Evolutionary conservation across 306 rosid genomes (phyloP), one percentile per base, ranked within the genome.

Genomic region (Castanea mollissima): DNA sequence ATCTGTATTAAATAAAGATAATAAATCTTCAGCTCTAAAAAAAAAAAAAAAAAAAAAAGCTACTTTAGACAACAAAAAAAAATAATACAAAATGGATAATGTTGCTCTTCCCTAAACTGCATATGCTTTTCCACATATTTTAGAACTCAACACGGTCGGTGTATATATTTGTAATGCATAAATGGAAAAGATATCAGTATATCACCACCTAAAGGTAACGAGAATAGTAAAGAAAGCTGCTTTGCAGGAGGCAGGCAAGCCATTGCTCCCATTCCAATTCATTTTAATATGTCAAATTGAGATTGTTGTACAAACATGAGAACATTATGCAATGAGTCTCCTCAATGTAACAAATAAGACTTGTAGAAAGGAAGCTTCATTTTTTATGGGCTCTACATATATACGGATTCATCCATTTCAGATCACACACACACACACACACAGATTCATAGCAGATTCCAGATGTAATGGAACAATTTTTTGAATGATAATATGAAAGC

Each of bases 1-100:
- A 95, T 95, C 99, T 95, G 97, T 76, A 78, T 71, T 74, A 58
- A 73, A 59, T 31, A 80, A n/a, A 65, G 16, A 71, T 4, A 70
- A 31, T 57, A 15, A 62, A 11, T 16, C 62, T 58, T 83, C 10
- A 78, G 80, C 84, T 74, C 78, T 27, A 64, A 77, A 67, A 9
- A 54, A 67, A 19, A 12, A 46, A 10, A 49, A 10, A 20, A 59
- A 5, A 3, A 1, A 38, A 38, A 38, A 10, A 49, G 31, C 62
- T 46, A 15, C 32, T 60, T 18, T 35, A 29, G 18, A 78, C 38
- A 8, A 34, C 5, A 0, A 19, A 67, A 23, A 11, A 13, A 67
- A 67, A 19, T 35, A 67, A 67, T 34, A 64, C 31, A 64, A 15
- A 2, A 29, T 6, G 21, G 23, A 64, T 64, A 64, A 15, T 29